Evolutionary conservation across 2,329 filamentous ascomycete species (phyloP).

Genomic region (Clarireedia homoeocarpa): DNA sequence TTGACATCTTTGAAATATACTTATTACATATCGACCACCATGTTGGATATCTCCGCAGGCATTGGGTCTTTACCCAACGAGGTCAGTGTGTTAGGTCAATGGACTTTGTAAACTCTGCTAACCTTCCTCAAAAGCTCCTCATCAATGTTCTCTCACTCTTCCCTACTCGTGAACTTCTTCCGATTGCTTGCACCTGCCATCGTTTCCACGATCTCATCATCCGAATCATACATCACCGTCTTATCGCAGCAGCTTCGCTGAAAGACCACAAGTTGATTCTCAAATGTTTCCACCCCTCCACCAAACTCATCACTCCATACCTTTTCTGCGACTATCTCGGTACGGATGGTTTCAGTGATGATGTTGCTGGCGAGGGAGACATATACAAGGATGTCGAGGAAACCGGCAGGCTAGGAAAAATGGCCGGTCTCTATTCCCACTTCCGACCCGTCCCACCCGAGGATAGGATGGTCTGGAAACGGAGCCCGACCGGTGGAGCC

Average conservation of each 20-base stretch:
- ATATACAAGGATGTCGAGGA: conserved; percentile 14
- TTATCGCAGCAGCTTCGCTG: conserved; percentile 50
- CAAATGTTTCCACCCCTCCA: conserved; percentile 69
- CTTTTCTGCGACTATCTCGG: conserved; percentile 61
- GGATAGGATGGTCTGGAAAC: conserved; percentile 31
- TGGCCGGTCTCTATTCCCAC: conserved; percentile 57
- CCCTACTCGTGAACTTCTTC: conserved; percentile 44
- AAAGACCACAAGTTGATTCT: conserved; percentile 60
- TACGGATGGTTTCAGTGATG: conserved; percentile 46
- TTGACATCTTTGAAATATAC: conserved; percentile 2
- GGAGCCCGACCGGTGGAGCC: conserved; percentile 31
- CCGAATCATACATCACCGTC: conserved; percentile 55
- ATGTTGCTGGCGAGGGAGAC: conserved; percentile 31
- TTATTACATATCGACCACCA: conserved; percentile 1
- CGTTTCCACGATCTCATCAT: conserved; percentile 56
- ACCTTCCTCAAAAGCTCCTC: conserved; percentile 36
- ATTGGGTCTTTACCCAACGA: conserved; percentile 22
- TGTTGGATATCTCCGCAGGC: conserved; percentile 11
- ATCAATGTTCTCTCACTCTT: conserved; percentile 42
- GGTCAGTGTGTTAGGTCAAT: conserved; percentile 10
- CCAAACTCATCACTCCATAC: conserved; percentile 59
- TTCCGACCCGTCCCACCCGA: conserved; percentile 58
- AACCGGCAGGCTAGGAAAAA: conserved; percentile 34
- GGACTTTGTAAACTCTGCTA: neutral
- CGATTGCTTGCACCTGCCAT: conserved; percentile 49